Evolutionary conservation across 305 asterid genomes (phyloP).

Genomic region (Fraxinus sp.): DNA sequence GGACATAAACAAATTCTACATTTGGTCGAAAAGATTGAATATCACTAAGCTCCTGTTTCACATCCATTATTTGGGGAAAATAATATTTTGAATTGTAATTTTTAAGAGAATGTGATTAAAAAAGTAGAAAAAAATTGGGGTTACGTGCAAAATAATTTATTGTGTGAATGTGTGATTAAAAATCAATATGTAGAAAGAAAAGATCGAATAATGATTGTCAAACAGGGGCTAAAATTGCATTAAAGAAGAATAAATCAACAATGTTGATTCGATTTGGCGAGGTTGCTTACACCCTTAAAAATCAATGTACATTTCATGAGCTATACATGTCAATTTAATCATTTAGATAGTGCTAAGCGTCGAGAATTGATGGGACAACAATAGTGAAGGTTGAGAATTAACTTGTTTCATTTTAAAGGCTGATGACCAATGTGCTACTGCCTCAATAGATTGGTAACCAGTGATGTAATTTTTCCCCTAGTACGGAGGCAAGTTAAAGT

Average conservation of each 20-base stretch:
- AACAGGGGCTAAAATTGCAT: too few relatives aligned
- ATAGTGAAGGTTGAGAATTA: neutral
- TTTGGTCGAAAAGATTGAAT: neutral
- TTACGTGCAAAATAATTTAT: too few relatives aligned
- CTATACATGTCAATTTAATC: neutral
- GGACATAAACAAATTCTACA: neutral
- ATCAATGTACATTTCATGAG: neutral
- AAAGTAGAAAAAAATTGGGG: too few relatives aligned
- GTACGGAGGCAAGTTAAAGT: neutral
- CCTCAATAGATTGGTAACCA: neutral
- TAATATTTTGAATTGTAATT: too few relatives aligned
- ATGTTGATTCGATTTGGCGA: neutral
- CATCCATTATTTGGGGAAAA: neutral
- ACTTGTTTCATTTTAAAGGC: neutral
- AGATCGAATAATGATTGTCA: too few relatives aligned
- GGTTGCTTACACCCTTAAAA: neutral
- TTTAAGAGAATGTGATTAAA: too few relatives aligned
- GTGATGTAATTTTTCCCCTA: neutral
- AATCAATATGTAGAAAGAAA: too few relatives aligned
- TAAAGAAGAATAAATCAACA: neutral
- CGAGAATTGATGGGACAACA: neutral
- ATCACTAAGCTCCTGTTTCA: neutral
- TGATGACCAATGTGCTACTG: neutral
- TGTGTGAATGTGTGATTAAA: too few relatives aligned
- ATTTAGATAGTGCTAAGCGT: neutral